phyloP scores from a whole-genome alignment of 2,329 filamentous ascomycete species.

The Fusarium papillatum region DNA sequence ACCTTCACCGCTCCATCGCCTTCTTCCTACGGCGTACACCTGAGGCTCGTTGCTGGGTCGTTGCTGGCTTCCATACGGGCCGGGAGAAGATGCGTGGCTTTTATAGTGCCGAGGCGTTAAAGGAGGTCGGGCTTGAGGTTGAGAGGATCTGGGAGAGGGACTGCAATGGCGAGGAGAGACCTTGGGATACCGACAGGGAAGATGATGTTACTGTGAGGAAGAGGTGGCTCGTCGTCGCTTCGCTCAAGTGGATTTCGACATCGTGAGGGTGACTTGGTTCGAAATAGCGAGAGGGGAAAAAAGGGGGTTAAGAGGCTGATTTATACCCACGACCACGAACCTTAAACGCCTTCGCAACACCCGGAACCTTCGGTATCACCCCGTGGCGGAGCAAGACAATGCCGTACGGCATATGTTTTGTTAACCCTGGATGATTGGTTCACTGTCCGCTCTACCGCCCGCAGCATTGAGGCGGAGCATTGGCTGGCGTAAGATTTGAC shows the following conservation, averaged over 20 bases:
- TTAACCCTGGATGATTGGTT: slow-evolving; percentile 21
- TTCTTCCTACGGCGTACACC: slow-evolving; percentile 67
- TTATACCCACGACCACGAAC: slow-evolving; percentile 19
- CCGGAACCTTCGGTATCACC: background rate
- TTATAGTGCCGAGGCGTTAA: slow-evolving; percentile 65
- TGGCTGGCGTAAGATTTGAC: slow-evolving; percentile 11
- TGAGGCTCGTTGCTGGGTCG: slow-evolving; percentile 70
- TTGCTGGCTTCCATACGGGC: slow-evolving; percentile 81
- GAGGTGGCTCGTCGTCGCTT: slow-evolving; percentile 76
- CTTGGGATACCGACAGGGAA: slow-evolving; percentile 72
- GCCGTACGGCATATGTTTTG: background rate
- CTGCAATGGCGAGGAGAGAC: slow-evolving; percentile 72
- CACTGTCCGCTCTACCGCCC: slow-evolving; percentile 13
- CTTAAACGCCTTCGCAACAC: background rate
- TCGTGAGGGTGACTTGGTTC: slow-evolving; percentile 20
- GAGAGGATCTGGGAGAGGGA: slow-evolving; percentile 79
- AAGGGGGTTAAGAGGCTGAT: background rate
- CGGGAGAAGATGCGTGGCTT: slow-evolving; percentile 75
- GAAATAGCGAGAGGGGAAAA: background rate
- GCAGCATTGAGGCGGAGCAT: slow-evolving; percentile 29
- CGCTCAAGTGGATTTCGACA: slow-evolving; percentile 57
- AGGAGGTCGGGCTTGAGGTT: slow-evolving; percentile 66
- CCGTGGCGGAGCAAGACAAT: slow-evolving; percentile 28
- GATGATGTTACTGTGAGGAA: slow-evolving; percentile 76
- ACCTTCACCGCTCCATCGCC: slow-evolving; percentile 71